phyloP scores from a whole-genome alignment of 2,329 filamentous ascomycete species.

The Cordyceps fumosorosea region DNA sequence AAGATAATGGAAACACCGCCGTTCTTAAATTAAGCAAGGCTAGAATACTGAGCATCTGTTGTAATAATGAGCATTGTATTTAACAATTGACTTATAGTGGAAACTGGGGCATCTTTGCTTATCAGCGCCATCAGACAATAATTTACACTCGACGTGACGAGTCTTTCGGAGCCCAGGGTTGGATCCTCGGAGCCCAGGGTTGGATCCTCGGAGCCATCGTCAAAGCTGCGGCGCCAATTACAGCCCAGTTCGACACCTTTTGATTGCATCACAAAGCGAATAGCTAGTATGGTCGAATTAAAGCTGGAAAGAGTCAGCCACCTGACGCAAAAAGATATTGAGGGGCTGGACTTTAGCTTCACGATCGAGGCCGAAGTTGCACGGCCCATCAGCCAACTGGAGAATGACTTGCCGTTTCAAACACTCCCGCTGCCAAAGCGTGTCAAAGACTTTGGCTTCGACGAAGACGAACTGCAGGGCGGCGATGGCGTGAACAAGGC shows the following conservation, averaged over 20 bases:
- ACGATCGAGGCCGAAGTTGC: slow-evolving; percentile 13
- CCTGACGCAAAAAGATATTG: slow-evolving; percentile 11
- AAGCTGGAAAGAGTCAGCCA: slow-evolving; percentile 8
- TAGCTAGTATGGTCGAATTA: not conserved
- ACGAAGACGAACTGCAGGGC: slow-evolving; percentile 1
- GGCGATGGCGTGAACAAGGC: slow-evolving; percentile 5
- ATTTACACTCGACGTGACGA: not conserved
- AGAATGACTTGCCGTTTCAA: slow-evolving; percentile 2
- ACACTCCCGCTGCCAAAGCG: slow-evolving; percentile 1
- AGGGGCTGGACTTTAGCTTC: slow-evolving; percentile 16
- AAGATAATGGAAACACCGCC: not conserved
- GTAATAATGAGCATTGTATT: no score
- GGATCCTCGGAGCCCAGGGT: no score
- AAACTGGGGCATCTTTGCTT: no score
- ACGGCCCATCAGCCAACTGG: slow-evolving; percentile 14
- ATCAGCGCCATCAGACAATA: no score
- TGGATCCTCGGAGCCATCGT: not conserved
- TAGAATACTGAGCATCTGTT: not conserved
- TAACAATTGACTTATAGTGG: no score
- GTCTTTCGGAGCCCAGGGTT: no score
- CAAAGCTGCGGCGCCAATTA: not conserved
- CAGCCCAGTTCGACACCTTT: not conserved
- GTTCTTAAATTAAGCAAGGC: not conserved
- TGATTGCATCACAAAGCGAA: no score
- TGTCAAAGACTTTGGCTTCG: slow-evolving; percentile 11